A percentile compares a stretch with the other conserved stretches of the same genome.
Evolutionary conservation across 2,329 filamentous ascomycete genomes (phyloP).

Genomic region (Xylaria digitata): DNA sequence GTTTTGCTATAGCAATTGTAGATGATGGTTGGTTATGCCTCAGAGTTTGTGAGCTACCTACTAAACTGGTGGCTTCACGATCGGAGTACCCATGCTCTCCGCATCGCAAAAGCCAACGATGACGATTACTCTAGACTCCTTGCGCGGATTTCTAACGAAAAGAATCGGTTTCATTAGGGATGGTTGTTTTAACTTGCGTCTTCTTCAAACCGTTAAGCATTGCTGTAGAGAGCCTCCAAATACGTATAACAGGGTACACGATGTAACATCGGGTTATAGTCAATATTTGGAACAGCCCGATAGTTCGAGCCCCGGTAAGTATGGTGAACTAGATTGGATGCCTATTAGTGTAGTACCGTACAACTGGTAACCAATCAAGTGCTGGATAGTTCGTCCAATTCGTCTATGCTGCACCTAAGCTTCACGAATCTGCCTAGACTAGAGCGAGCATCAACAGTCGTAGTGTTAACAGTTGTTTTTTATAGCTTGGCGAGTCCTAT

Average conservation of each 20-base stretch:
- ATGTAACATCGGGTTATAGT: neutral
- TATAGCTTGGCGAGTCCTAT: conserved; percentile 2
- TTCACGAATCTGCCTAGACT: neutral
- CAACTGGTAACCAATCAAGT: conserved; percentile 10
- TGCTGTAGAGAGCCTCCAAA: neutral
- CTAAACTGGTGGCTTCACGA: no score
- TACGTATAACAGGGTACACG: neutral
- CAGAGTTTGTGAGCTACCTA: no score
- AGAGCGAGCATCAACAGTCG: neutral
- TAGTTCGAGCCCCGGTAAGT: neutral
- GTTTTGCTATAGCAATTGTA: neutral
- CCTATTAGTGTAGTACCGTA: neutral
- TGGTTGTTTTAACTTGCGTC: neutral
- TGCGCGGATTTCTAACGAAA: neutral
- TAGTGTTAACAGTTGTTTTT: conserved; percentile 3
- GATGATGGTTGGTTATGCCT: neutral
- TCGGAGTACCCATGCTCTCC: neutral
- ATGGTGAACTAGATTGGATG: neutral
- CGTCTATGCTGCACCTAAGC: neutral
- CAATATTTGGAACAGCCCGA: no score
- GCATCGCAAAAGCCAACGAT: conserved; percentile 1
- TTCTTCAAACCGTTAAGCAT: neutral
- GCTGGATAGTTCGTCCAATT: neutral
- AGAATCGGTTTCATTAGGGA: neutral
- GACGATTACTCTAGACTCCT: neutral